Percentiles rank a stretch among this genome's conserved stretches.
Conservation (phyloP, 257 asterid species). For the Solanum lignicaule region DNA sequence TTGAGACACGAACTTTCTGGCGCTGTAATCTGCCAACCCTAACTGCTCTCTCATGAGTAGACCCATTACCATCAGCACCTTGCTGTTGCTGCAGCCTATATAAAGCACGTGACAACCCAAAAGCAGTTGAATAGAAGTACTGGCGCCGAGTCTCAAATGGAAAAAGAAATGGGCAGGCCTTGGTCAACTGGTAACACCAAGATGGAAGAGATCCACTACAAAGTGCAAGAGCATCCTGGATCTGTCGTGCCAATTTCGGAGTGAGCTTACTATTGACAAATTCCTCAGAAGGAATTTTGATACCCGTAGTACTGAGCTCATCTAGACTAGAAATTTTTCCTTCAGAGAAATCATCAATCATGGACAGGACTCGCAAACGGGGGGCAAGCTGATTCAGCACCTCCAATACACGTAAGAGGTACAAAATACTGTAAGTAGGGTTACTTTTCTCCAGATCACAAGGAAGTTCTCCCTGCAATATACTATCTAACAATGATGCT, state of each 20-base stretch:
- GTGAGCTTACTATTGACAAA: conserved; percentile 81
- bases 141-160: conserved; percentile 97
- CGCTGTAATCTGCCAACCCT: conserved; percentile 88
- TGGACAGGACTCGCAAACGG: conserved; percentile 45
- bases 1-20: conserved; percentile 95
- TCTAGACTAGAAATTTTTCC: conserved; percentile 51
- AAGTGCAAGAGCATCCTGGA: conserved; percentile 95
- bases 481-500: conserved; percentile 77
- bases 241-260: conserved; percentile 86
- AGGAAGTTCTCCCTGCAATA: conserved; percentile 88
- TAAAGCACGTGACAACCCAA: conserved; percentile 91
- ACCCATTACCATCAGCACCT: conserved; percentile 58
- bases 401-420: conserved; percentile 74
- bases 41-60: conserved; percentile 63
- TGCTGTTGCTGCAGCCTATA: conserved; percentile 84
- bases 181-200: conserved; percentile 97
- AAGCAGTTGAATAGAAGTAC: conserved; percentile 94
- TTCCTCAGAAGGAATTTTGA: conserved; percentile 51
- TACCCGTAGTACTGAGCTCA: conserved; percentile 31
- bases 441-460: conserved; percentile 84
- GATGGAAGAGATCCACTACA: conserved; percentile 95
- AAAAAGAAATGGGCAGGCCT: conserved; percentile 91
- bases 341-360: conserved; percentile 59
- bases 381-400: conserved; percentile 93
- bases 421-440: conserved; percentile 80